Evolutionary conservation across 1,284 basidiomycete genomes (phyloP), one percentile per base, ranked within the genome.

Genomic region (Austroboletus novae-zelandiae): DNA sequence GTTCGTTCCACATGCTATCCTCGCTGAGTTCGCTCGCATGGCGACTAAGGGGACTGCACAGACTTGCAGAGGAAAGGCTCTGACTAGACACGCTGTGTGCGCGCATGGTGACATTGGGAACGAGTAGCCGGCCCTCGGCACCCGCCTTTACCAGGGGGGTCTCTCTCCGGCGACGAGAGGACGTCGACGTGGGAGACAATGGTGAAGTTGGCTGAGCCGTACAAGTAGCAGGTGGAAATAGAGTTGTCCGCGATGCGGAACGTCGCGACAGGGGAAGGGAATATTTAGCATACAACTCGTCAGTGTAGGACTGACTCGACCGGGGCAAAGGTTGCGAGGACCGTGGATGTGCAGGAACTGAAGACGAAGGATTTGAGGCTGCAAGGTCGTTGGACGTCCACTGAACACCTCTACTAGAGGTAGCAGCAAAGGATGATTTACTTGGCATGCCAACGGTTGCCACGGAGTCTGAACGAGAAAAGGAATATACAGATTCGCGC

Each of bases 71-170:
- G 0, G 73, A 78, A 1, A 71, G 46, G 37, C 68, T 71, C 17
- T 73, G 55, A 44, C 66, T 71, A 7, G 77, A 77, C 8, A 59
- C 61, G 30, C 69, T 71, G 54, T 70, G 71, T n/a, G 73, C 72
- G 27, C 77, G 74, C 63, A 83, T 70, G 65, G 79, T 77, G 30
- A 87, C 77, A 48, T 84, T 69, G 4, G 85, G 85, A 0, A 87
- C 84, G 5, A 86, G 74, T 2, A 88, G 73, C 54, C 79, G 81
- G 51, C 83, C 83, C 62, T 85, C 76, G 2, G 80, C 82, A 39
- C 77, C 78, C 3, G 72, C 75, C 50, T 74, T 75, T 9, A 86
- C 61, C 4, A 88, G 61, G 6, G 76, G 71, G 1, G 78, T 76
- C 62, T 81, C 83, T 30, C 72, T 72, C 40, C 69, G 72, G 10